Evolutionary conservation across 495 filamentous ascomycete genomes (phyloP), one percentile per base, ranked within the genome.

Genomic region (Penicillium ucsense): DNA sequence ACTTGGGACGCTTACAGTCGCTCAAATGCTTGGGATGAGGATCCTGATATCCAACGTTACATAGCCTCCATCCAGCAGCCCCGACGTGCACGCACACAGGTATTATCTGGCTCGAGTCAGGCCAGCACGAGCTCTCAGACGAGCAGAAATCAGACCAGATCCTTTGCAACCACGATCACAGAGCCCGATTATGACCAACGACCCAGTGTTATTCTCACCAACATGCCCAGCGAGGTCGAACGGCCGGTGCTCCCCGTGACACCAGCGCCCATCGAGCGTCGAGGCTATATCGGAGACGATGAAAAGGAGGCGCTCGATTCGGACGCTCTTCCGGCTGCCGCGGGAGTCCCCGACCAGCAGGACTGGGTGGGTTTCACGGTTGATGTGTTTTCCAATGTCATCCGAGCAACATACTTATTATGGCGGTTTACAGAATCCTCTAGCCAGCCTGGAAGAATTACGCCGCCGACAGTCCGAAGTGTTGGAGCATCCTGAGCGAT

Each of bases 161-260:
- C 46, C 31, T 8, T 46, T 8, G 28, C 48, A 31, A 48, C 49
- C 29, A 40, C 37, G 3, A 27, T 46, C 6, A 49, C 10, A 1
- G 46, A 10, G 4, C 34, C 35, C 12, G 4, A 28, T 6, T 29
- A 43, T 42, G 61, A 63, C 35, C 67, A 70, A 46, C 62, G 73
- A 33, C 71, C 72, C 45, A 79, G 76, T 59, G 76, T 79, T 48
- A 83, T 71, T 51, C 65, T 94, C 27, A 94, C 88, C 29, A 87
- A 94, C 66, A 95, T 95, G 67, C 89, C 89, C 3, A 84, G 77
- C 52, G 86, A 84, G 61, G 64, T 78, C 49, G 89, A 95, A 62
- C 77, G 89, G 11, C 89, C 89, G 37, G 89, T 85, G 55, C 75
- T 95, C n/a, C 88, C 89, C 11, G 89, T 95, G 29, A 95, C 89